Evolutionary conservation across 1,139 yeast genomes (phyloP).

Genomic region (Saccharomyces pastorianus): DNA sequence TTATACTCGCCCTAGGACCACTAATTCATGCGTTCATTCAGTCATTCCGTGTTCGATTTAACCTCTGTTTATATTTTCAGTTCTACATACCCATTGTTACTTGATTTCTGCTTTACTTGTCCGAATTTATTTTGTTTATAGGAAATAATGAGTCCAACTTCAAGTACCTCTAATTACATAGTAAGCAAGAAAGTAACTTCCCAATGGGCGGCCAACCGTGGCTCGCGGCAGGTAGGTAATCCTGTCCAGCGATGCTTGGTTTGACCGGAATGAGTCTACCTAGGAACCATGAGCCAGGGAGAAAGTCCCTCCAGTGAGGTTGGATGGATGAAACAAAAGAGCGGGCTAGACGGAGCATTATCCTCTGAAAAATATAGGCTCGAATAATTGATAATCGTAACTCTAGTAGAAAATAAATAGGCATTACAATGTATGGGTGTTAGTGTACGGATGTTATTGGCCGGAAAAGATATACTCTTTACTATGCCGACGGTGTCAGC

Average conservation of each 20-base stretch:
- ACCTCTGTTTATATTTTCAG: neutral
- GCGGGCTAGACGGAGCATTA: too few relatives aligned
- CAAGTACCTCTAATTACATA: slow-evolving; percentile 1
- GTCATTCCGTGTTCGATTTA: neutral
- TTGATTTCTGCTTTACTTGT: slow-evolving; percentile 29
- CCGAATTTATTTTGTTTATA: neutral
- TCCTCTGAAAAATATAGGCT: too few relatives aligned
- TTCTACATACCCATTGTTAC: slow-evolving; percentile 33
- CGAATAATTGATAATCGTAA: too few relatives aligned
- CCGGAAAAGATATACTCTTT: too few relatives aligned
- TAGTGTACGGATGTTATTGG: too few relatives aligned
- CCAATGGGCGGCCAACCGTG: neutral
- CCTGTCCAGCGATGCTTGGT: neutral
- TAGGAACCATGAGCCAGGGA: neutral
- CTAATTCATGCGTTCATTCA: neutral
- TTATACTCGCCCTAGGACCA: neutral
- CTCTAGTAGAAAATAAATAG: too few relatives aligned
- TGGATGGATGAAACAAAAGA: too few relatives aligned
- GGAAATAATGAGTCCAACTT: slow-evolving; percentile 2
- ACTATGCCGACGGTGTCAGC: neutral
- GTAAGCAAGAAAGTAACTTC: neutral
- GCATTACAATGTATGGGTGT: too few relatives aligned
- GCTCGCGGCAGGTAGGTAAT: neutral
- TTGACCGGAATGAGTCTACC: neutral
- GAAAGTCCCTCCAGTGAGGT: too few relatives aligned